Conservation (phyloP, 2,329 filamentous ascomycete genomes). For the Lizonia empirigonia region DNA sequence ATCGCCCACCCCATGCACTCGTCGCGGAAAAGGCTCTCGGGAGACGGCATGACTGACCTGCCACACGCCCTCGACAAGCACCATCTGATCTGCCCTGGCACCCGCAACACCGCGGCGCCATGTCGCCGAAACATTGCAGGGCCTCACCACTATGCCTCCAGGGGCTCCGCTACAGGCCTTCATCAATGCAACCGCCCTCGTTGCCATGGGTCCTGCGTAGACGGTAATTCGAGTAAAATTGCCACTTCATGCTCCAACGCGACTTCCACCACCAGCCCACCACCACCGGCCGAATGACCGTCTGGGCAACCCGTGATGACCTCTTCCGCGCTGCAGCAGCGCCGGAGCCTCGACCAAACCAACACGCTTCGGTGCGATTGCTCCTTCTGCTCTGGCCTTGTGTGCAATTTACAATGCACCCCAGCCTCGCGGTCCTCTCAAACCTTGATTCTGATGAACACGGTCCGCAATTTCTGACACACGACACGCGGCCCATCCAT, state of each 20-base stretch:
- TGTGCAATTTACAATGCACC: slow-evolving; percentile 18
- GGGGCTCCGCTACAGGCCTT: slow-evolving; percentile 2
- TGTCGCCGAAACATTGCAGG: slow-evolving; percentile 26
- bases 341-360: slow-evolving; percentile 13
- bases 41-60: slow-evolving; percentile 27
- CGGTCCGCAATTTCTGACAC: slow-evolving; percentile 30
- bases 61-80: slow-evolving; percentile 18
- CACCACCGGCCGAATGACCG: slow-evolving; percentile 24
- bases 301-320: slow-evolving; percentile 19
- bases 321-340: slow-evolving; percentile 21
- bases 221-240: slow-evolving; percentile 30
- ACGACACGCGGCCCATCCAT: slow-evolving; percentile 30
- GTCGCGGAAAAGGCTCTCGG: slow-evolving; percentile 35
- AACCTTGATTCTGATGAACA: slow-evolving; percentile 22
- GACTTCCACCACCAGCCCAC: not conserved
- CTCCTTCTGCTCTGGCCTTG: slow-evolving; percentile 18
- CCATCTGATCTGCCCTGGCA: slow-evolving; percentile 33
- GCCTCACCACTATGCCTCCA: slow-evolving; percentile 2
- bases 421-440: slow-evolving; percentile 29
- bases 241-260: slow-evolving; percentile 10
- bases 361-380: slow-evolving; percentile 26
- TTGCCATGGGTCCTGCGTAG: slow-evolving; percentile 6
- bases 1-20: slow-evolving; percentile 34
- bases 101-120: slow-evolving; percentile 33
- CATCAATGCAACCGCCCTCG: slow-evolving; percentile 8